A percentile compares a stretch with the other conserved stretches of the same genome.
phyloP scores from a whole-genome alignment of 352 stramenopile species.

The Globisporangium cylindrosporum region DNA sequence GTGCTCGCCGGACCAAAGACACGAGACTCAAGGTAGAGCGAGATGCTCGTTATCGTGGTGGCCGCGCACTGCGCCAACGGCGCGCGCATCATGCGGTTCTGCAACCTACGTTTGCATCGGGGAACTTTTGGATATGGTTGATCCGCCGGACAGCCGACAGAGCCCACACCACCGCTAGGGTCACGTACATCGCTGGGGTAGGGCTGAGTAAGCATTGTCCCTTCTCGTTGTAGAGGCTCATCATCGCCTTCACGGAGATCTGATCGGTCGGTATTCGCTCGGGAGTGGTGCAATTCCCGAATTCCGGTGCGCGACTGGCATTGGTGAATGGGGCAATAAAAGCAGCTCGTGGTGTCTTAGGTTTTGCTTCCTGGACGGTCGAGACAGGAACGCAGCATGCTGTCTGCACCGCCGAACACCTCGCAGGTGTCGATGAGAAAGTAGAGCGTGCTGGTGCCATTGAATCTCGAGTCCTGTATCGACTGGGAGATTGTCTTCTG shows the following conservation, averaged over 20 bases:
- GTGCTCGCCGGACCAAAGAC: constrained; percentile 36
- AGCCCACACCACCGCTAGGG: constrained; percentile 33
- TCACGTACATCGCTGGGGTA: constrained; percentile 31
- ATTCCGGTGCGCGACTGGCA: not conserved
- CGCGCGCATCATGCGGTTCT: constrained; percentile 52
- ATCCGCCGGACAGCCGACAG: constrained; percentile 39
- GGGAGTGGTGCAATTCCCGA: not conserved
- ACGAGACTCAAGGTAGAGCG: constrained; percentile 27
- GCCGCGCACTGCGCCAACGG: constrained; percentile 34
- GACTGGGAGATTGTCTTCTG: constrained; percentile 24
- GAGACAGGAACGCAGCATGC: constrained; percentile 54
- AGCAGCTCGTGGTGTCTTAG: not conserved
- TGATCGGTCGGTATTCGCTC: constrained; percentile 5
- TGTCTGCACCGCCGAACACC: constrained; percentile 34
- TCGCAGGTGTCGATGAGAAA: constrained; percentile 62
- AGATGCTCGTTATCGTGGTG: constrained; percentile 23
- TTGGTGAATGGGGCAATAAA: not conserved
- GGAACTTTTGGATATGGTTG: constrained; percentile 42
- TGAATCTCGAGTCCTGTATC: constrained; percentile 11
- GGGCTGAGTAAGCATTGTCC: constrained; percentile 32
- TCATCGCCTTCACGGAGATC: constrained; percentile 34
- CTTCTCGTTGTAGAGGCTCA: constrained; percentile 49
- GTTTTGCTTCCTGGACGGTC: constrained; percentile 16
- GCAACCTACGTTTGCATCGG: constrained; percentile 47
- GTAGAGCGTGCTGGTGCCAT: constrained; percentile 23